A percentile compares a stretch with the other conserved stretches of the same genome.
These are phyloP conservation scores for Malassezia sympodialis DNA, from an alignment of 1,284 basidiomycete species.

Conservation along the genomic window DNA sequence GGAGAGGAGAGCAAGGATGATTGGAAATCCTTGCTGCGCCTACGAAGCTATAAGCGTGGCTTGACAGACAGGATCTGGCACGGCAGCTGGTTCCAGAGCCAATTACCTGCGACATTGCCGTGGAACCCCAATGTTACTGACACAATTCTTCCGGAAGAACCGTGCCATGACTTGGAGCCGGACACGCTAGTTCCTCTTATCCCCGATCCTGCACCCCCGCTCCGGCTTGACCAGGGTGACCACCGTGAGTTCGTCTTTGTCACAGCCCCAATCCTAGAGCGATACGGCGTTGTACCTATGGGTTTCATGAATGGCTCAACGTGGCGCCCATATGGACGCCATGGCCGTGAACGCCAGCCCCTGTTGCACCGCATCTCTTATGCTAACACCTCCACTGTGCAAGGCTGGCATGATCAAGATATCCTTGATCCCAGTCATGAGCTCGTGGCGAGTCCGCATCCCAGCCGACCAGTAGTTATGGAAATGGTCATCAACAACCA, in stretches of 20 bases:
- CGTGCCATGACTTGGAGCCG: slow-evolving; percentile 20
- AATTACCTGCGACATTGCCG: slow-evolving; percentile 49
- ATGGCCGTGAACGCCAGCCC: slow-evolving; percentile 11
- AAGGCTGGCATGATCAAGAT: not conserved
- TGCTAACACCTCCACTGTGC: not conserved
- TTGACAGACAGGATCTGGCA: not conserved
- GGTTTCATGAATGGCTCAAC: slow-evolving; percentile 16
- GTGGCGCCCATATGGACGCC: slow-evolving; percentile 17
- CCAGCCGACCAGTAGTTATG: slow-evolving; percentile 29
- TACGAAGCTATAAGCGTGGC: slow-evolving; percentile 17
- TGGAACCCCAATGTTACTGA: slow-evolving; percentile 42
- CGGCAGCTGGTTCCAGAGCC: not conserved
- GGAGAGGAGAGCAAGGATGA: not conserved
- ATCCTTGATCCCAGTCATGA: slow-evolving; percentile 5
- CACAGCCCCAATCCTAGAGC: slow-evolving; percentile 17
- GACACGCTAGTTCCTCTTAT: slow-evolving; percentile 16
- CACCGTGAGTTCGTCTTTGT: slow-evolving; percentile 11
- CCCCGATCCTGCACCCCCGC: slow-evolving; percentile 14
- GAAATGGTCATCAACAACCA: slow-evolving; percentile 45
- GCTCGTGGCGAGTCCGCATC: slow-evolving; percentile 21
- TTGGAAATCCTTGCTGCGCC: slow-evolving; percentile 1
- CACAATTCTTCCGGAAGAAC: slow-evolving; percentile 6
- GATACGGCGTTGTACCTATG: slow-evolving; percentile 17
- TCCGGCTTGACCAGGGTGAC: slow-evolving; percentile 14
- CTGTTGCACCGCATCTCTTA: slow-evolving; percentile 8